phyloP scores from a whole-genome alignment of 1,284 basidiomycete species.

The Tremellales sp. region DNA sequence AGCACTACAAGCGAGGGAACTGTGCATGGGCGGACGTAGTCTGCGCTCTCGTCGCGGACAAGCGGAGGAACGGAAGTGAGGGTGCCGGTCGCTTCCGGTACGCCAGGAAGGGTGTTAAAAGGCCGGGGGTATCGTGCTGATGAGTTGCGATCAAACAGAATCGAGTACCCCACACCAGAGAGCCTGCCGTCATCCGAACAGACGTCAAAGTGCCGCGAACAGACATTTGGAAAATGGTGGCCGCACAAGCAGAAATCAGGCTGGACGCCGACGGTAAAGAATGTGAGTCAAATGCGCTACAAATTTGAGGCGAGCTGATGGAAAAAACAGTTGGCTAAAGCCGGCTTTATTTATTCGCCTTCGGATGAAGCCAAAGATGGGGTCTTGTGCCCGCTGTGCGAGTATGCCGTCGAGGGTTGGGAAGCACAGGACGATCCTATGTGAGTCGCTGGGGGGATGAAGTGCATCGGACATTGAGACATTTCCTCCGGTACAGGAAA shows the following conservation, averaged over 20 bases:
- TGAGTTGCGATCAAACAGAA: conserved; percentile 48
- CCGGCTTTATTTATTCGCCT: conserved; percentile 74
- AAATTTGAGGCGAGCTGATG: conserved; percentile 9
- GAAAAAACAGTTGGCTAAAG: conserved; percentile 69
- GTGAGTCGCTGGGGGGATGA: conserved; percentile 36
- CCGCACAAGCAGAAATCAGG: conserved; percentile 62
- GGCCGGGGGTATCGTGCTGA: conserved; percentile 1
- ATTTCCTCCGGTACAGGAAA: conserved; percentile 25
- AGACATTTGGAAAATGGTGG: conserved; percentile 68
- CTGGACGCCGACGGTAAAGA: conserved; percentile 65
- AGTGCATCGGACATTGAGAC: conserved; percentile 7
- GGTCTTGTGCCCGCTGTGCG: conserved; percentile 72
- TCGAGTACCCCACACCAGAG: conserved; percentile 55
- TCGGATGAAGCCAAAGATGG: conserved; percentile 61
- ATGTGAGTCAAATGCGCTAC: conserved; percentile 51
- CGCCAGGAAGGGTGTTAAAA: background rate
- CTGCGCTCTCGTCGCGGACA: conserved; percentile 57
- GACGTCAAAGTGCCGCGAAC: conserved; percentile 64
- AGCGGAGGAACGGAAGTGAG: conserved; percentile 7
- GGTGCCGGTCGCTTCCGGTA: background rate
- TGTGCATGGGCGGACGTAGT: conserved; percentile 74
- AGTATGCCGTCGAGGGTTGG: conserved; percentile 70
- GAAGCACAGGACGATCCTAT: conserved; percentile 71
- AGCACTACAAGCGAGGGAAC: conserved; percentile 61
- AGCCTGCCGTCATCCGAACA: conserved; percentile 62